Evolutionary conservation across 164 flowering plant species (phyloP).

Genomic region (Annona squamosa): DNA sequence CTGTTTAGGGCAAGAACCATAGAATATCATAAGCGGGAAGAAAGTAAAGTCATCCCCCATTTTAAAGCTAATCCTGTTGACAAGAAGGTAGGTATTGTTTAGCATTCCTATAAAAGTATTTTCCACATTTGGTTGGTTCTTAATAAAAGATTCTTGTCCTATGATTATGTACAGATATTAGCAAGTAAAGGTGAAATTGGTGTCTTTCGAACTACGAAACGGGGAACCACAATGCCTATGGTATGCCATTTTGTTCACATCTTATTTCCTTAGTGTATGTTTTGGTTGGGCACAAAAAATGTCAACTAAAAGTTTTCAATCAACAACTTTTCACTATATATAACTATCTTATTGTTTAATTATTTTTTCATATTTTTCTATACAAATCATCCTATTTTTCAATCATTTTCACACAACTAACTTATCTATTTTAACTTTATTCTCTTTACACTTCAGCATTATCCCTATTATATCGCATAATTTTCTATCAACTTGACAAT

Average conservation of each 20-base stretch:
- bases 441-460: too few species aligned
- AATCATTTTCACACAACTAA: too few species aligned
- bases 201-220: constrained; percentile 58
- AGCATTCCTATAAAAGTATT: not conserved
- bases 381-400: too few species aligned
- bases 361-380: too few species aligned
- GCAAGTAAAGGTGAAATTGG: constrained; percentile 85
- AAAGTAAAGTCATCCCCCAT: constrained; percentile 16
- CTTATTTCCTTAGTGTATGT: not conserved
- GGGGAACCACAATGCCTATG: constrained; percentile 59
- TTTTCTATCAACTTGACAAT: too few species aligned
- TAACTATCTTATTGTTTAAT: too few species aligned
- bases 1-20: constrained; percentile 25
- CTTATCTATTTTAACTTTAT: too few species aligned
- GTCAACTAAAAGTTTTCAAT: too few species aligned
- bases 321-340: too few species aligned
- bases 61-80: constrained; percentile 82
- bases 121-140: not conserved
- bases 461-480: too few species aligned
- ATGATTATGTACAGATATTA: constrained; percentile 46
- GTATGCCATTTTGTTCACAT: constrained; percentile 25
- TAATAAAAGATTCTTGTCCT: not conserved
- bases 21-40: constrained; percentile 38
- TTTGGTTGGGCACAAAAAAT: too few species aligned
- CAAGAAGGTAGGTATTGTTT: constrained; percentile 77